Base-by-base conservation (phyloP, 108 stramenopile species). In the Fistulifera pelliculosa region DNA sequence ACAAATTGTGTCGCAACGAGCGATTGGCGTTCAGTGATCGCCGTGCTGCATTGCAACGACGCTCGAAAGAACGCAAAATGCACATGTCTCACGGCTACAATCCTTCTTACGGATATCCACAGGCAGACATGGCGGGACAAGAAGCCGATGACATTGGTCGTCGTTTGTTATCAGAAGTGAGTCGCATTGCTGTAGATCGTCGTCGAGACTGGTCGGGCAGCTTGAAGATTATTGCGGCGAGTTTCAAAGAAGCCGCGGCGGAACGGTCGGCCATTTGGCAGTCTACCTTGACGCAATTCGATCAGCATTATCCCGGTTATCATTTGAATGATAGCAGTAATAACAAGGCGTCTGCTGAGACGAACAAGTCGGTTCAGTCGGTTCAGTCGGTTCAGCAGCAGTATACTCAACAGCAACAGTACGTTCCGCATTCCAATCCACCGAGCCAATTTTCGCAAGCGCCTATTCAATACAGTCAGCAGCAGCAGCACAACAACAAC, bases 261-360 rank as follows among this genome's bases (percentile, higher is more conserved):
- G 89, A 91, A 55, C 78, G 74, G 44, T 62, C 63, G 7, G 69
- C 74, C 8, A 87, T 91, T 74, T 91, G 89, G 89, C 75, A 91
- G 66, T 60, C 66, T 0, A 71, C 70, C 11, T 45, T 63, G 48
- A 68, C 69, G 18, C 40, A 68, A 15, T 69, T 78, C 49, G 28
- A 64, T 3, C 65, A 66, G 27, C 40, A 56, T 1, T 66, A 58
- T 52, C 63, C 63, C 1, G 54, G 56, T 40, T 62, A 62, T 52
- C 17, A 60, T 53, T 14, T 14, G 40, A 14, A 41, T n/a, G n/a
- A n/a, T n/a, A n/a, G n/a, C n/a, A n/a, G n/a, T n/a, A n/a, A n/a
- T n/a, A n/a, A n/a, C n/a, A n/a, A n/a, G n/a, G n/a, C n/a, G n/a
- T n/a, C n/a, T n/a, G n/a, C n/a, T n/a, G n/a, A n/a, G n/a, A n/a